Evolutionary conservation across 176 grass and related monocot genomes (phyloP), one percentile per base, ranked within the genome.

Genomic region (Eleusine coracana): DNA sequence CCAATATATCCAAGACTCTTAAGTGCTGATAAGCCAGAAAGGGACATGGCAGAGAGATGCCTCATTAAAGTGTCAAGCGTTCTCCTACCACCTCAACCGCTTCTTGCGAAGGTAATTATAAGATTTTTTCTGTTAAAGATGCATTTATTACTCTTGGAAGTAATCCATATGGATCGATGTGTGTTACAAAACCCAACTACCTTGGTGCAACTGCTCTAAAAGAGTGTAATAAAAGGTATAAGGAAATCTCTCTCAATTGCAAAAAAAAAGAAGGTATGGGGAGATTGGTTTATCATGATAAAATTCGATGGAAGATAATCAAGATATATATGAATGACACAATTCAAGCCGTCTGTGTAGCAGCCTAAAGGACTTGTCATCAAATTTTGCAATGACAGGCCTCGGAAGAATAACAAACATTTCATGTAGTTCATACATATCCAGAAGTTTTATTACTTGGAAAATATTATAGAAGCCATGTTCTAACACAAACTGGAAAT

Each of bases 11-110:
- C 78, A 75, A 97, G 92, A 69, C 94, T 97, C 80, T 61, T 94
- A 83, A 97, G 86, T 82, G 80, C 66, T 79, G 84, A 92, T 66
- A 92, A 92, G 66, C 55, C 73, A 45, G 90, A 94, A 78, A 82
- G 89, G 74, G 83, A 92, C 71, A 85, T 90, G 85, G 72, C 92
- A 70, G 92, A 92, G 83, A 94, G 94, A 80, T 97, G 86, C 76
- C 92, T 97, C 64, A 39, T 85, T 75, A 97, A 89, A 65, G 78
- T 88, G 39, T 92, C 84, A 87, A 80, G 85, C 10, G 12, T 77
- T 85, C 66, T 92, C 82, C 81, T 87, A 38, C 91, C 91, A 79
- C 82, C 91, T 83, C 65, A 74, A 49, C 62, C 55, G 20, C 48
- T 81, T 87, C 94, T 97, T 86, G 92, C 88, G 10, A 87, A 90